phyloP scores from a whole-genome alignment of 164 flowering plant genomes.

The Stephania yunnanensis region DNA sequence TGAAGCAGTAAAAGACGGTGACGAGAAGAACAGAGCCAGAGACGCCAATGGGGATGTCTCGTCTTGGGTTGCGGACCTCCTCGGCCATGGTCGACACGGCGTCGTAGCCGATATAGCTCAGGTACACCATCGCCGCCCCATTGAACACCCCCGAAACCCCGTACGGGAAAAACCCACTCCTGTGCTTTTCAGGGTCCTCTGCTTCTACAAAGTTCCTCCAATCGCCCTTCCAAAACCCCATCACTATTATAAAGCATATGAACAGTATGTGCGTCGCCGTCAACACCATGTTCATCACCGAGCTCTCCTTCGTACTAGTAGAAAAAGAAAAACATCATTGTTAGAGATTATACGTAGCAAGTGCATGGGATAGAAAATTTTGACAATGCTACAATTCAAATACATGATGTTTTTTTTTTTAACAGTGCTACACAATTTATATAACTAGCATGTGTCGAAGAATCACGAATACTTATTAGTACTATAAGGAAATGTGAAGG shows the following conservation, averaged over 20 bases:
- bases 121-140: conserved; percentile 72
- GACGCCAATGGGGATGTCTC: conserved; percentile 69
- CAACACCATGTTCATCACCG: conserved; percentile 65
- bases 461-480: no score
- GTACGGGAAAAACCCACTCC: conserved; percentile 54
- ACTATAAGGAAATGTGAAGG: no score
- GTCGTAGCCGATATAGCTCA: conserved; percentile 83
- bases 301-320: conserved; percentile 81
- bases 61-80: conserved; percentile 57
- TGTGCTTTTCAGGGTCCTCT: conserved; percentile 27
- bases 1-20: conserved; percentile 64
- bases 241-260: conserved; percentile 55
- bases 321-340: not conserved
- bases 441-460: no score
- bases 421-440: no score
- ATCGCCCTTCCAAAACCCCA: conserved; percentile 73
- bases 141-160: conserved; percentile 61
- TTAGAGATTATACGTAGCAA: not conserved
- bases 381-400: no score
- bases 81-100: conserved; percentile 92
- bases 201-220: conserved; percentile 57
- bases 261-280: conserved; percentile 64
- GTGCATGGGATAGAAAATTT: no score
- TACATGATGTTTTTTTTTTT: no score
- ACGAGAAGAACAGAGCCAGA: conserved; percentile 72